phyloP scores from a whole-genome alignment of 331 rosid species.

The Phaseolus coccineus region DNA sequence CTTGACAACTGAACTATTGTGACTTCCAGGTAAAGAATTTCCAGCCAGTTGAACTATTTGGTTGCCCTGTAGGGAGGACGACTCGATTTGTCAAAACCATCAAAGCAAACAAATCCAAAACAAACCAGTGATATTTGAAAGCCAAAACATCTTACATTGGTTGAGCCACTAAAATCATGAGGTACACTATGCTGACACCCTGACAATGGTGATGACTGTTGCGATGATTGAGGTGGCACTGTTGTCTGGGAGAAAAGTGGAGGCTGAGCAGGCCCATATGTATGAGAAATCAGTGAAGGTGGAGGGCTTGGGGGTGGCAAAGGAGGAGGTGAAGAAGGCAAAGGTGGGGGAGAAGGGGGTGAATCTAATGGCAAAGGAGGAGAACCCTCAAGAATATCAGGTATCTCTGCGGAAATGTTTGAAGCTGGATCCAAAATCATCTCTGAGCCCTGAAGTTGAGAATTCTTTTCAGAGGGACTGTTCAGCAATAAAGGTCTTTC shows the following conservation, averaged over 20 bases:
- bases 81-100: slow-evolving; percentile 34
- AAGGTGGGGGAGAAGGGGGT: slow-evolving; percentile 78
- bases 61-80: slow-evolving; percentile 62
- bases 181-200: slow-evolving; percentile 60
- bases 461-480: slow-evolving; percentile 54
- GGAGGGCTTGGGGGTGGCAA: slow-evolving; percentile 62
- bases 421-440: slow-evolving; percentile 52
- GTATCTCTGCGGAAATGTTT: slow-evolving; percentile 50
- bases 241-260: slow-evolving; percentile 56
- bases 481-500: slow-evolving; percentile 51
- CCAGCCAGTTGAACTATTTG: slow-evolving; percentile 67
- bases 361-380: slow-evolving; percentile 86
- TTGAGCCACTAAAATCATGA: slow-evolving; percentile 56
- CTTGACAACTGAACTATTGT: slow-evolving; percentile 53
- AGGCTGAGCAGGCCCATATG: slow-evolving; percentile 58
- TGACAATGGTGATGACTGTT: slow-evolving; percentile 65
- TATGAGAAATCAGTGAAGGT: slow-evolving; percentile 57
- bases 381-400: slow-evolving; percentile 69
- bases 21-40: slow-evolving; percentile 67
- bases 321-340: slow-evolving; percentile 70
- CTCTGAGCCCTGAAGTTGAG: slow-evolving; percentile 53
- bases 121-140: slow-evolving; percentile 17
- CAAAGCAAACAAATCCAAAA: slow-evolving; percentile 16
- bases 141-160: slow-evolving; percentile 62
- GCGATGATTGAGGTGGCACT: slow-evolving; percentile 59